Base-by-base conservation (phyloP, 495 filamentous ascomycete species). In the Trichoderma parareesei region DNA sequence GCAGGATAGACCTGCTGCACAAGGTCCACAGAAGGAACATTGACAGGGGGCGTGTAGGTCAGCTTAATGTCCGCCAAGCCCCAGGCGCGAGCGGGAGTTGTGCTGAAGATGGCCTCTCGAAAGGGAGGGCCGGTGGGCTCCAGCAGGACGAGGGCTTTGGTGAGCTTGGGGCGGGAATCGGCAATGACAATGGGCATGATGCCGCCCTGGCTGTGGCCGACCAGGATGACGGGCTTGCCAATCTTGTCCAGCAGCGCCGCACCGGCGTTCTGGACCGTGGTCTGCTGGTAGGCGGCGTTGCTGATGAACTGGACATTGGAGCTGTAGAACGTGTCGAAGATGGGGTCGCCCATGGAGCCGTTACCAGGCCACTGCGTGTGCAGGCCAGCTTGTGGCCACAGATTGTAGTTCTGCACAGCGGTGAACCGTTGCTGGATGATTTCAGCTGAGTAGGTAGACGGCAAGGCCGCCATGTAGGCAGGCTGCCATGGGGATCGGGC, bases 101-200 rank as follows among this genome's bases (percentile, higher is more conserved):
- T 42, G 57, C 66, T 71, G 18, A 69, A 63, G 35, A 75, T 41
- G 18, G 73, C 67, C 5, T 75, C 69, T 42, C 68, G 67, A 68
- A 84, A 84, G 0, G 82, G 83, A 27, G 83, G 81, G 14, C 82
- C 82, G 2, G 74, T 70, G 0, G 84, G 84, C 70, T 86, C 84
- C 13, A 87, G 69, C 0, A 75, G 74, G 20, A 85, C 69, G 46
- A 85, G 77, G 6, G 70, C 75, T 46, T 77, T 76, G 35, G 85
- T 77, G 18, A 82, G 71, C 0, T 75, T 61, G 14, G 81, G 81
- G 1, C 78, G 75, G 3, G 69, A 67, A 65, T 85, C 83, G 7
- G 78, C 79, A 53, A 76, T 67, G 16, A 80, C 65, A 81, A 82
- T 84, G 11, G 73, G 75, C 41, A 77, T 74, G 6, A 77, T 63